phyloP scores from a whole-genome alignment of 2,329 filamentous ascomycete species.

The Colletotrichum liriopes region DNA sequence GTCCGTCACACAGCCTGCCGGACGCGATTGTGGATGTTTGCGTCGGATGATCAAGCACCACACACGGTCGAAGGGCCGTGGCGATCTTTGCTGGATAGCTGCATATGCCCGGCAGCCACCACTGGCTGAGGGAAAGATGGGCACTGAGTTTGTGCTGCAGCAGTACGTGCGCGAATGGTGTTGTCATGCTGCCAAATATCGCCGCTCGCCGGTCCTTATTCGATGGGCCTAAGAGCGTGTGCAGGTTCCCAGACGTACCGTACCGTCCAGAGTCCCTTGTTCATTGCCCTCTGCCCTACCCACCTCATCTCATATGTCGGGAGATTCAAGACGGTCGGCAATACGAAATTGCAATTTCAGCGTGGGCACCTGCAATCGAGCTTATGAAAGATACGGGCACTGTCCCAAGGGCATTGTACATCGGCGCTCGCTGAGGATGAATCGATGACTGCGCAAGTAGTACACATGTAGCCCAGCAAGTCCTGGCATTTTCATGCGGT shows the following conservation, averaged over 20 bases:
- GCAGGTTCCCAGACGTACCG: not conserved
- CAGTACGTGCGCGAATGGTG: not conserved
- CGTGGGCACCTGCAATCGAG: not conserved
- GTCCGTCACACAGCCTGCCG: not conserved
- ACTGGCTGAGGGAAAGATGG: constrained; percentile 9
- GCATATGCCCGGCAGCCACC: constrained; percentile 3
- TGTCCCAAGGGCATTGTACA: not conserved
- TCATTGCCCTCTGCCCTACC: constrained; percentile 14
- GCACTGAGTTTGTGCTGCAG: constrained; percentile 8
- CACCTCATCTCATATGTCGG: constrained; percentile 13
- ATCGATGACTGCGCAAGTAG: not conserved
- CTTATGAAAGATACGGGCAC: not conserved
- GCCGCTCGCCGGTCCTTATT: constrained; percentile 1
- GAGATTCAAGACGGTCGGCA: constrained; percentile 15
- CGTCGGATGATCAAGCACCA: constrained; percentile 9
- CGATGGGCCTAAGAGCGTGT: constrained; percentile 4
- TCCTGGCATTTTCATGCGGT: not conserved
- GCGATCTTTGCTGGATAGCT: constrained; percentile 27
- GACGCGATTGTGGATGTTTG: constrained; percentile 4
- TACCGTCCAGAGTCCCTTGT: not conserved
- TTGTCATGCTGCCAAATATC: not conserved
- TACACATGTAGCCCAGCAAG: not conserved
- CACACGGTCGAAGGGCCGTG: not conserved
- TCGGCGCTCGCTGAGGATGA: not conserved
- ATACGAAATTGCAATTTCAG: constrained; percentile 39